Percentiles rank a stretch among this genome's conserved stretches.
phyloP scores from a whole-genome alignment of 768 basidiomycete species.

The Boletus sp. region DNA sequence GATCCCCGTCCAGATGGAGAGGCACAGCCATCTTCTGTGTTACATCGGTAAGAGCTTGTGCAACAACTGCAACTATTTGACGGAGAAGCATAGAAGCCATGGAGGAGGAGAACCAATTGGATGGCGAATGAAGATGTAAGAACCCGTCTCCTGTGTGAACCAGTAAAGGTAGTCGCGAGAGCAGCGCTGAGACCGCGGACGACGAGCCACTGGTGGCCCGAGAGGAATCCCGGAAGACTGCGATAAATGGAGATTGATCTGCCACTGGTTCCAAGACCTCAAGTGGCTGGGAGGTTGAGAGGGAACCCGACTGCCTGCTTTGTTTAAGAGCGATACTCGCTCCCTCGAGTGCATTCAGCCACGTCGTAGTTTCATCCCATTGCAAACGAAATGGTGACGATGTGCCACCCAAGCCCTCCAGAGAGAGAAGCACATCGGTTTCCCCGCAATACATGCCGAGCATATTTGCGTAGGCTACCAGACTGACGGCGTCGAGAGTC shows the following conservation, averaged over 20 bases:
- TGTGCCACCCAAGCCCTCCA: slow-evolving; percentile 1
- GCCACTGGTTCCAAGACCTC: not conserved
- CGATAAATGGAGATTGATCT: slow-evolving; percentile 11
- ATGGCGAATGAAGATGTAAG: slow-evolving; percentile 15
- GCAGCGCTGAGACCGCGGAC: not conserved
- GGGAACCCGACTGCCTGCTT: not conserved
- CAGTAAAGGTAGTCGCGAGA: slow-evolving; percentile 7
- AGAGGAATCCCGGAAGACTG: slow-evolving; percentile 14
- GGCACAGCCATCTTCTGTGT: slow-evolving; percentile 7
- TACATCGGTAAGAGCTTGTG: slow-evolving; percentile 1
- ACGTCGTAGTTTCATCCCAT: slow-evolving; percentile 19
- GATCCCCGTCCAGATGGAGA: slow-evolving; percentile 6
- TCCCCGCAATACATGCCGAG: slow-evolving; percentile 23
- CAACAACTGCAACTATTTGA: slow-evolving; percentile 13
- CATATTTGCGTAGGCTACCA: slow-evolving; percentile 21
- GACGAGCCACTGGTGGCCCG: not conserved
- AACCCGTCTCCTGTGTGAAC: slow-evolving; percentile 3
- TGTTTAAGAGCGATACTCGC: slow-evolving; percentile 7
- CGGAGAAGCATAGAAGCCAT: slow-evolving; percentile 14
- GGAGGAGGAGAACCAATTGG: slow-evolving; percentile 11
- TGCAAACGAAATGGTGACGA: slow-evolving; percentile 10
- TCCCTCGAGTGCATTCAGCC: slow-evolving; percentile 10
- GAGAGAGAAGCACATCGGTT: slow-evolving; percentile 20
- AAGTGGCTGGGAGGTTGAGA: not conserved
- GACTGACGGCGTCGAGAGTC: slow-evolving; percentile 9